A percentile compares a stretch with the other conserved stretches of the same genome.
phyloP scores from a whole-genome alignment of 108 stramenopile genomes.

The Discostella stelligeroides region DNA sequence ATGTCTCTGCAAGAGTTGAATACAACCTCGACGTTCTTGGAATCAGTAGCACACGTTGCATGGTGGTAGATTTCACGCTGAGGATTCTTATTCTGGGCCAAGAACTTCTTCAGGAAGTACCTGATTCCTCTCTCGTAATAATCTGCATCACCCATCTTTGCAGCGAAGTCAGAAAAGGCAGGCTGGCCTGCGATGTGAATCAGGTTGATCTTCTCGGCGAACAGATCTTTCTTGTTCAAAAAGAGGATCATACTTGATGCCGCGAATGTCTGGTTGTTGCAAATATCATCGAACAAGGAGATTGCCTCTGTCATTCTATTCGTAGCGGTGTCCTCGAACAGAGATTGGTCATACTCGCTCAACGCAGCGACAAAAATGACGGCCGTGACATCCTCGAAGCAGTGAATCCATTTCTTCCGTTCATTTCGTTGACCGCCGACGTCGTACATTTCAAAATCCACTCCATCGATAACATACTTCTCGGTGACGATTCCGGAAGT shows the following conservation, averaged over 20 bases:
- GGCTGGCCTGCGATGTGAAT: slow-evolving; percentile 74
- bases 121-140: slow-evolving; percentile 70
- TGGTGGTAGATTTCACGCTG: slow-evolving; percentile 62
- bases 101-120: slow-evolving; percentile 76
- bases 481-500: slow-evolving; percentile 95
- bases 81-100: slow-evolving; percentile 50
- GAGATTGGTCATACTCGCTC: slow-evolving; percentile 95
- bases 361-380: slow-evolving; percentile 98
- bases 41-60: slow-evolving; percentile 76
- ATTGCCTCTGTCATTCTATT: slow-evolving; percentile 98
- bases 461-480: slow-evolving; percentile 84
- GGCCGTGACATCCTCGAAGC: slow-evolving; percentile 97
- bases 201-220: slow-evolving; percentile 93
- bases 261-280: slow-evolving; percentile 93
- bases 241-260: slow-evolving; percentile 94
- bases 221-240: slow-evolving; percentile 98
- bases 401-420: slow-evolving; percentile 92
- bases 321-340: slow-evolving; percentile 92
- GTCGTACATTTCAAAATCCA: slow-evolving; percentile 97
- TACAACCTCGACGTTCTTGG: slow-evolving; percentile 69
- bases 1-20: slow-evolving; percentile 85
- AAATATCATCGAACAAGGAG: slow-evolving; percentile 93
- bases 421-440: slow-evolving; percentile 92
- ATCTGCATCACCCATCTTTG: slow-evolving; percentile 79
- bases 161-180: slow-evolving; percentile 78